These are phyloP conservation scores for Pinus tabuliformis DNA, from an alignment of 75 land plant species.

Conservation along the genomic window DNA sequence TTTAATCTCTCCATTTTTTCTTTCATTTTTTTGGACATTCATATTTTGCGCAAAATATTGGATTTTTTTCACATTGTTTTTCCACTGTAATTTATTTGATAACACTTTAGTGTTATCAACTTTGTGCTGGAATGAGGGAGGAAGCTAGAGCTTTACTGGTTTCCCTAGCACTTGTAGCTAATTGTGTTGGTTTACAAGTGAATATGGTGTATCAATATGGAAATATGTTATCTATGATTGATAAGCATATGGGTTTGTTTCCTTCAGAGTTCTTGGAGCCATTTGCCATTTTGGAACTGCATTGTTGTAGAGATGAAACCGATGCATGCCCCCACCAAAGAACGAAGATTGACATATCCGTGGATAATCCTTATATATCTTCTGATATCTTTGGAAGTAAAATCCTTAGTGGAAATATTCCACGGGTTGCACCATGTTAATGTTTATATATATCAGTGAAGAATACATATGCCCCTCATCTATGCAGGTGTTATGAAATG, in stretches of 20 bases:
- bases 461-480: too few relatives aligned
- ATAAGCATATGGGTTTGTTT: slow-evolving; percentile 56
- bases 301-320: slow-evolving; percentile 60
- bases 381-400: slow-evolving; percentile 38
- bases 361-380: slow-evolving; percentile 21
- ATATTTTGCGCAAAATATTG: not conserved
- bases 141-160: slow-evolving; percentile 18
- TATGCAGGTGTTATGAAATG: too few relatives aligned
- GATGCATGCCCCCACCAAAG: slow-evolving; percentile 41
- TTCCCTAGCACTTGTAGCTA: slow-evolving; percentile 5
- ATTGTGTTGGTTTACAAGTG: slow-evolving; percentile 40
- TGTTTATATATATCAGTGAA: not conserved
- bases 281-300: slow-evolving; percentile 51
- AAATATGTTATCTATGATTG: slow-evolving; percentile 48
- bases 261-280: slow-evolving; percentile 60
- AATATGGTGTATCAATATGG: slow-evolving; percentile 54
- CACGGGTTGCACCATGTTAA: slow-evolving; percentile 46
- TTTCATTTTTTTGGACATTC: not conserved
- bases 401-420: slow-evolving; percentile 44
- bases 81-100: not conserved
- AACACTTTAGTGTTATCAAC: too few relatives aligned
- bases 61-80: not conserved
- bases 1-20: too few relatives aligned
- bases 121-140: not conserved
- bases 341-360: slow-evolving; percentile 8